Evolutionary conservation across 2,329 filamentous ascomycete genomes (phyloP), one percentile per base, ranked within the genome.

Genomic region (Botrytis pseudocinerea): DNA sequence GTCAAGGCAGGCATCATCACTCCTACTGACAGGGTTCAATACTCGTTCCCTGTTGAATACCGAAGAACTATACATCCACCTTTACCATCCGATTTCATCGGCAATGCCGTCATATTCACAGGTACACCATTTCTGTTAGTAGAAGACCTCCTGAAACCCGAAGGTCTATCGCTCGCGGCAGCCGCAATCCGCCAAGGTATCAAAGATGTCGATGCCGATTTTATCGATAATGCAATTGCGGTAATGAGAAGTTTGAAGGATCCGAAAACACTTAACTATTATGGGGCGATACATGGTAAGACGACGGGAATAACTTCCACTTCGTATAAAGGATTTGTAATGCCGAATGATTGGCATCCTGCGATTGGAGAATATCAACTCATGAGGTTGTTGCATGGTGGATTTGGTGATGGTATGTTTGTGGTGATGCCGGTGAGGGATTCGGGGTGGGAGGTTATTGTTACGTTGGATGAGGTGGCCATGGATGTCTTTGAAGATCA

Each of bases 151-250:
- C 22, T 62, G 38, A 14, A n/a, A 44, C 60, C 38, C 6, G 22
- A 62, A 44, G 25, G 60, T 14, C 60, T 62, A 22, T 62, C 60
- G 10, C 2, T 28, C 12, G 25, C 38, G 10, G 60, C 20, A 18
- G 60, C 12, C 4, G 60, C 60, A 14, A 42, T 62, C 7, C 60
- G 60, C 10, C 60, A n/a, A 16, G 60, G 38, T 44, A 42, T 62
- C 4, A n/a, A 18, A 16, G 8, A 8, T n/a, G 60, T 62, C 2
- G 60, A 62, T 4, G 60, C 60, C 2, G 60, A 2, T 14, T 62
- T n/a, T 28, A n/a, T 62, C 7, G 60, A 62, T n/a, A 62, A 62
- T 62, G 22, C 60, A 20, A 62, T 62, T 28, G 60, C 60, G 38
- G 60, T 62, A n/a, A 62, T 62, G 25, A 28, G 7, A 14, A 16